These are phyloP conservation scores for Lipomyces lipofer DNA, from an alignment of 805 yeast species.

Conservation along the genomic window DNA sequence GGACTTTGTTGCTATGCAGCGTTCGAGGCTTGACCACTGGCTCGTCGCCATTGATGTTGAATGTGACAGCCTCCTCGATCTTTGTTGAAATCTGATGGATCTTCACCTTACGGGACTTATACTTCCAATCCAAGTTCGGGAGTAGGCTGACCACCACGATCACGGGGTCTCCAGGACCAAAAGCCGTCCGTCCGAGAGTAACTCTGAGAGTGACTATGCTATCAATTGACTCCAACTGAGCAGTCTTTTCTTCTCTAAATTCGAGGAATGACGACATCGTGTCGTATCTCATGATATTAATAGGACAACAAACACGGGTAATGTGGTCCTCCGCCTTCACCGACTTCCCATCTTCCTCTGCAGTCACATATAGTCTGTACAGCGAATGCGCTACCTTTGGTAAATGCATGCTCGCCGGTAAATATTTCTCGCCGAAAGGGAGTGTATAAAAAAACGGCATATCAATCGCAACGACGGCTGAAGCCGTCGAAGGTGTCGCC, in stretches of 20 bases:
- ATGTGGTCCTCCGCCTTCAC: neutral
- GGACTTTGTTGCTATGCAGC: constrained; percentile 36
- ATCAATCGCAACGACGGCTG: constrained; percentile 39
- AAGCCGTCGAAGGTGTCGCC: constrained; percentile 26
- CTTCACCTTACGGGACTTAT: constrained; percentile 42
- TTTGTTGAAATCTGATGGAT: constrained; percentile 41
- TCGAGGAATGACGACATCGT: constrained; percentile 44
- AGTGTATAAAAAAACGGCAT: constrained; percentile 42
- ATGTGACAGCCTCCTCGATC: constrained; percentile 42
- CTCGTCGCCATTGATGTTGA: constrained; percentile 37
- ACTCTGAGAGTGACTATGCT: constrained; percentile 41
- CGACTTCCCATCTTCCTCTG: constrained; percentile 11
- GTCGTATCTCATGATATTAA: constrained; percentile 42
- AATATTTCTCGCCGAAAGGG: constrained; percentile 38
- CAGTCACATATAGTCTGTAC: constrained; percentile 41
- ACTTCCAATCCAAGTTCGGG: constrained; percentile 43
- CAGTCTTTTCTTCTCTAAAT: constrained; percentile 37
- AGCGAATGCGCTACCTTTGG: constrained; percentile 31
- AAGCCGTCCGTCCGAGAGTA: constrained; percentile 40
- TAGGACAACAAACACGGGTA: constrained; percentile 33
- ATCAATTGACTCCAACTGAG: constrained; percentile 37
- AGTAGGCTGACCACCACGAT: constrained; percentile 36
- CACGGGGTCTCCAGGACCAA: constrained; percentile 44
- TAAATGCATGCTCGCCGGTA: constrained; percentile 41
- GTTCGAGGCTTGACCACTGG: constrained; percentile 38